Percentiles rank a stretch among this genome's conserved stretches.
Evolutionary conservation across 208 protist species (phyloP).

Genomic region (Trypanosoma rangeli): DNA sequence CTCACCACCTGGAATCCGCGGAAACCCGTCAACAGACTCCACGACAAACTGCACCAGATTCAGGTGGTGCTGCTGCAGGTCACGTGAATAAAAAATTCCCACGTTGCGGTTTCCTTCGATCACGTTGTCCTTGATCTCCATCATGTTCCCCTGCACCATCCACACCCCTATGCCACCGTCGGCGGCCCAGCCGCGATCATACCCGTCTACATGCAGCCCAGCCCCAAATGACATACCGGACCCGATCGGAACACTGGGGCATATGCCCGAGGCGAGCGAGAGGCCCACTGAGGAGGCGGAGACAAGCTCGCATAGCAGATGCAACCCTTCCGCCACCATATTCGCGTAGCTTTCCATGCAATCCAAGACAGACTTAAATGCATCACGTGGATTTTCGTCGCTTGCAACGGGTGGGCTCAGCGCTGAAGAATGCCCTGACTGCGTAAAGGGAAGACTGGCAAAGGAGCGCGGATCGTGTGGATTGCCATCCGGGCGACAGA

Average conservation of each 20-base stretch:
- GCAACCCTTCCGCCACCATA: conserved; percentile 47
- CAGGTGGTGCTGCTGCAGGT: conserved; percentile 54
- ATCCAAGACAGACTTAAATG: conserved; percentile 24
- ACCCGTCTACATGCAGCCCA: conserved; percentile 41
- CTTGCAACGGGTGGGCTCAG: too few relatives aligned
- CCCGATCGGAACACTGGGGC: conserved; percentile 24
- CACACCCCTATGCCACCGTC: conserved; percentile 84
- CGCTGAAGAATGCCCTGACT: background rate
- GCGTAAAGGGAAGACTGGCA: conserved; percentile 18
- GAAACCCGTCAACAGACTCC: background rate
- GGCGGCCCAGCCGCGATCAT: conserved; percentile 51
- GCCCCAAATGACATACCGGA: background rate
- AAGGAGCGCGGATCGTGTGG: conserved; percentile 60
- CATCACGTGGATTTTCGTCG: too few relatives aligned
- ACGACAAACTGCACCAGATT: conserved; percentile 5
- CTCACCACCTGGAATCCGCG: conserved; percentile 11
- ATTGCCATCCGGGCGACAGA: conserved; percentile 44
- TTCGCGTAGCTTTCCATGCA: conserved; percentile 47
- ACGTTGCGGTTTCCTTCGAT: conserved; percentile 55
- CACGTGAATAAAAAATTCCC: conserved; percentile 59
- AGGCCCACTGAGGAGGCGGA: conserved; percentile 50
- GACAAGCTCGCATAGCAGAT: conserved; percentile 55
- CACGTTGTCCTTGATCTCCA: conserved; percentile 43
- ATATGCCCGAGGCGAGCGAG: conserved; percentile 46
- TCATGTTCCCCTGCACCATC: conserved; percentile 64